A percentile compares a stretch with the other conserved stretches of the same genome.
phyloP scores from a whole-genome alignment of 371 early-diverging fungal genomes.

The Funneliformis caledonium region DNA sequence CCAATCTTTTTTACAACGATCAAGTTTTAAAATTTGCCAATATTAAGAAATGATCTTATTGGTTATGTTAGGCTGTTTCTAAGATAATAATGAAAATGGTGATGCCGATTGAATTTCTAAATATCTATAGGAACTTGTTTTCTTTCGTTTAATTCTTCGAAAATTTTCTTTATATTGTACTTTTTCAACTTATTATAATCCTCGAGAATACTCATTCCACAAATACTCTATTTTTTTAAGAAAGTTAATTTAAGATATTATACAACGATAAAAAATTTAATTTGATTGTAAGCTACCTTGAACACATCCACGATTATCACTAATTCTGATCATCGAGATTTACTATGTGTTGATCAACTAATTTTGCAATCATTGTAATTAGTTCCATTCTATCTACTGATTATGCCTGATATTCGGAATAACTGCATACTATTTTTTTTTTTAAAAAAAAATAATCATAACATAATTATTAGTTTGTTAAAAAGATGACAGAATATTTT shows the following conservation, averaged over 20 bases:
- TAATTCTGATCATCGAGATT: conserved; percentile 63
- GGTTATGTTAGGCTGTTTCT: too few species aligned
- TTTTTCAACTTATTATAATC: conserved; percentile 68
- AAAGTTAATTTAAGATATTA: background rate
- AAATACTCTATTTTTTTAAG: conserved; percentile 56
- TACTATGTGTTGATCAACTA: conserved; percentile 63
- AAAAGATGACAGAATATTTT: background rate
- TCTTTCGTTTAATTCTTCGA: background rate
- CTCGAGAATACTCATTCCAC: conserved; percentile 71
- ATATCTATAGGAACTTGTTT: too few species aligned
- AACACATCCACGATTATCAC: conserved; percentile 72
- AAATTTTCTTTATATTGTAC: conserved; percentile 58
- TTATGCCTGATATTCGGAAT: conserved; percentile 69
- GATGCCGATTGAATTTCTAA: too few species aligned
- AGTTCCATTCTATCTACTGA: conserved; percentile 61
- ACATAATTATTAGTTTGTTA: background rate
- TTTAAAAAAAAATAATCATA: too few species aligned
- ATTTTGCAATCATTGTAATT: conserved; percentile 57
- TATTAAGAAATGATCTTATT: too few species aligned
- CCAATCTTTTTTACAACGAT: too few species aligned
- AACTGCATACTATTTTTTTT: conserved; percentile 54
- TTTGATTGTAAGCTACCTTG: conserved; percentile 50
- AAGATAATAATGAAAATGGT: too few species aligned
- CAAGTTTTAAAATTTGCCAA: too few species aligned
- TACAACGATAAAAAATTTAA: background rate